A percentile compares a stretch with the other conserved stretches of the same genome.
Evolutionary conservation across 345 rosid species (phyloP).

Genomic region (Citrus maxima): DNA sequence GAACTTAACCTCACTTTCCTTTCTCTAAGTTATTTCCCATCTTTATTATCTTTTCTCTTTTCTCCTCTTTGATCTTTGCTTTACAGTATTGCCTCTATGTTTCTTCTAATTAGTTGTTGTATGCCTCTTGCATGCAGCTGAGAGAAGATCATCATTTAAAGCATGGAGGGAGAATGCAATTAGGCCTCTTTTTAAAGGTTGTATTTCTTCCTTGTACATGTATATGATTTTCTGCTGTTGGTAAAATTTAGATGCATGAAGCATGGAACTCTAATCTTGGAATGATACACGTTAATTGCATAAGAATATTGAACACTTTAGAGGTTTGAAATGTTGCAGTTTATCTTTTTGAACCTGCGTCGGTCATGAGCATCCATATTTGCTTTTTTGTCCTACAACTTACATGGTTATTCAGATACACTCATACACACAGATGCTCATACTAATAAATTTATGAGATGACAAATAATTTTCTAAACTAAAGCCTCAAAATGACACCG

Average conservation of each 20-base stretch:
- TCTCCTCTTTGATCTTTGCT: not conserved
- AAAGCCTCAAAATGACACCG: not conserved
- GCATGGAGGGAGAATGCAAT: slow-evolving; percentile 98
- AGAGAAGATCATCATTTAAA: slow-evolving; percentile 94
- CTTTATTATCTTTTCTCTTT: not conserved
- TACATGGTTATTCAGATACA: not conserved
- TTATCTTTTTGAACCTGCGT: not conserved
- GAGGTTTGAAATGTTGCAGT: not conserved
- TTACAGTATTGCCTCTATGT: not conserved
- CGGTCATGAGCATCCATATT: too few species aligned
- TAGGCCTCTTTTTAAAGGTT: slow-evolving; percentile 94
- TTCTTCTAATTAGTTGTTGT: slow-evolving; percentile 3
- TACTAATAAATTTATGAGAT: not conserved
- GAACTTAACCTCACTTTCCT: slow-evolving; percentile 2
- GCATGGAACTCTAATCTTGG: not conserved
- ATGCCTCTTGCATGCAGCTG: slow-evolving; percentile 41
- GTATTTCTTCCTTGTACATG: slow-evolving; percentile 12
- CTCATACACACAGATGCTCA: not conserved
- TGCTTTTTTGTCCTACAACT: not conserved
- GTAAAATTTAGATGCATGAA: not conserved
- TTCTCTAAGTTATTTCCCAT: not conserved
- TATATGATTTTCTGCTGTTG: not conserved
- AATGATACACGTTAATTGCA: not conserved
- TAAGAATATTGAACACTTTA: not conserved
- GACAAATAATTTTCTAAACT: not conserved